Evolutionary conservation across 805 yeast species (phyloP), one percentile per base, ranked within the genome.

Genomic region (Spathaspora girioi): DNA sequence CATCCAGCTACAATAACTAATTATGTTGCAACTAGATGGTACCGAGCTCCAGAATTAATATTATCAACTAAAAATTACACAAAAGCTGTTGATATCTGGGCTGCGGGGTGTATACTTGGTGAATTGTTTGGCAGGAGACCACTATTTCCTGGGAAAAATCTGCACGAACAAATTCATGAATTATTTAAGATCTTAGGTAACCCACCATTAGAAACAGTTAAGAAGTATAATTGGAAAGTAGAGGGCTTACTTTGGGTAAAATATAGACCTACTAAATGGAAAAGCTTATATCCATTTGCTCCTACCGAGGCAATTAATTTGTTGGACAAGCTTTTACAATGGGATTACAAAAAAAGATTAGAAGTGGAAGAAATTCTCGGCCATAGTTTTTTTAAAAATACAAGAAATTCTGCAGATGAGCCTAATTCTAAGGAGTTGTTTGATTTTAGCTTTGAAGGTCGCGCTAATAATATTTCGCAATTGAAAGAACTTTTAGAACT

Each of bases 1-100:
- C 69, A 64, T 38, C 54, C 70, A 2, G 61, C 70, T 29, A 75
- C 79, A 14, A 87, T 88, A 26, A 88, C 96, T 10, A 85, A 83
- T 58, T 92, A 92, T 63, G 97, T 92, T 20, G 97, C 97, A 0
- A 92, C 97, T 0, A 71, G 97, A 52, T 92, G 97, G 97, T 92
- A 92, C 62, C 75, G 98, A 44, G 97, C 97, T 0, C 98, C 98
- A 0, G 98, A 92, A 61, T 74, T 92, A 46, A 80, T 92, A 43
- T 67, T 91, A 32, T 78, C 87, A 10, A 75, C 79, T 51, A 77
- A 75, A 48, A 61, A 58, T 15, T 89, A 89, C 62, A 78, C 83
- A 3, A 86, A 86, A 50, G 66, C 78, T 20, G 86, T 92, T 45
- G 98, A 92, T 65, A 75, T 92, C 74, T 92, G 98, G 98, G 91